These are phyloP conservation scores for Cyamopsis tetragonoloba DNA, from an alignment of 306 rosid genomes.

Conservation along the genomic window DNA sequence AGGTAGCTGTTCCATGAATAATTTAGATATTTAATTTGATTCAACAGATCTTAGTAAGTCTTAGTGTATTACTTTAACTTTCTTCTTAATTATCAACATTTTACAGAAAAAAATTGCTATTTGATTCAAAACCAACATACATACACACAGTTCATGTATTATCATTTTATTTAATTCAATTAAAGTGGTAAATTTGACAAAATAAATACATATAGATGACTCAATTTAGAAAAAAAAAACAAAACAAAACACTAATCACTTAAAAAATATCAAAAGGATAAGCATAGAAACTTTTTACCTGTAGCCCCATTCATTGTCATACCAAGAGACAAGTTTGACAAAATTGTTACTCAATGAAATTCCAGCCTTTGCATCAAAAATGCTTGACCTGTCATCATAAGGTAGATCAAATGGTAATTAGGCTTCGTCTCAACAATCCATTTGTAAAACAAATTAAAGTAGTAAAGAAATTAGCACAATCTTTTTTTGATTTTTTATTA, in stretches of 20 bases:
- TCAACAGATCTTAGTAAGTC: not conserved
- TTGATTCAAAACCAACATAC: no score
- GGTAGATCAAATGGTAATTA: constrained; percentile 10
- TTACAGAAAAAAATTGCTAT: no score
- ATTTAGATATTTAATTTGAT: not conserved
- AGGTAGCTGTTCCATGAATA: not conserved
- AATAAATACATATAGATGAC: no score
- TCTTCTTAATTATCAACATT: no score
- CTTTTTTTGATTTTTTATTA: no score
- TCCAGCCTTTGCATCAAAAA: constrained; percentile 59
- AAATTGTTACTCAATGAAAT: constrained; percentile 65
- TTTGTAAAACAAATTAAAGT: no score
- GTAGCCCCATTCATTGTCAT: constrained; percentile 66
- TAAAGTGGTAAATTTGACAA: no score
- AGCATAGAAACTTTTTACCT: constrained; percentile 32
- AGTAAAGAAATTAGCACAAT: no score
- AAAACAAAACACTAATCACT: not conserved
- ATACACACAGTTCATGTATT: no score
- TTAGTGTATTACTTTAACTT: not conserved
- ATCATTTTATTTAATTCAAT: no score
- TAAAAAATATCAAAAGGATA: not conserved
- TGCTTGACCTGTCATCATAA: constrained; percentile 43
- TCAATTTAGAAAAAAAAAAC: not conserved
- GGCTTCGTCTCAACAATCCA: not conserved
- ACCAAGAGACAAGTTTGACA: constrained; percentile 68